Conservation (phyloP, 2,329 filamentous ascomycete genomes). For the Gaeumannomyces tritici region DNA sequence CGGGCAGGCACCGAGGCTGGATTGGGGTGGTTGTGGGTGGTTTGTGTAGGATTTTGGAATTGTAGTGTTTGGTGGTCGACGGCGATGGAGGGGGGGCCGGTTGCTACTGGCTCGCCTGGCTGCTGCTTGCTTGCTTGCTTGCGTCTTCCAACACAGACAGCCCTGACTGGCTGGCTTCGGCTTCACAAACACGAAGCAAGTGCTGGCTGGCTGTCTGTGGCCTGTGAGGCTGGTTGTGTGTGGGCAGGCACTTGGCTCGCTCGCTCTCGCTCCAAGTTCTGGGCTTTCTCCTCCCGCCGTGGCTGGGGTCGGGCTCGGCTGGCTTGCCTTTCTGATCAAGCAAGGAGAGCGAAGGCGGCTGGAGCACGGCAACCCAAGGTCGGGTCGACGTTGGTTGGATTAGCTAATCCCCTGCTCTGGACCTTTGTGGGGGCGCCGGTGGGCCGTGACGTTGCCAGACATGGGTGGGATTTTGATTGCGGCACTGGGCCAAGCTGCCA, state of each 20-base stretch:
- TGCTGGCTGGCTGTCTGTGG: neutral
- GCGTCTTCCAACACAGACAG: neutral
- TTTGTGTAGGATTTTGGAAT: too few species aligned
- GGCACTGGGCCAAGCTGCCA: neutral
- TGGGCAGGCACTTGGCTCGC: neutral
- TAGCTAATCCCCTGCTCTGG: neutral
- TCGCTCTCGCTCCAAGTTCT: neutral
- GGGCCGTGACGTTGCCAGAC: neutral
- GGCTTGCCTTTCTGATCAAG: neutral
- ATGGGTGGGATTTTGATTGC: neutral
- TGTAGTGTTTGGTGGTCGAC: neutral
- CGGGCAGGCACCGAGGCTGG: neutral
- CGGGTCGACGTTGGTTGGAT: neutral
- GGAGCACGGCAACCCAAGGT: neutral
- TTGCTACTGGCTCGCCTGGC: neutral
- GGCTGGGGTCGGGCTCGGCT: neutral
- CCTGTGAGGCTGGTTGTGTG: neutral
- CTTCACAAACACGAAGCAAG: neutral
- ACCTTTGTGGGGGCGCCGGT: neutral
- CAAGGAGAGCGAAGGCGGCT: neutral
- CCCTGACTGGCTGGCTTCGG: neutral
- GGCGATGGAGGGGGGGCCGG: too few species aligned
- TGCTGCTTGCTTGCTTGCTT: neutral
- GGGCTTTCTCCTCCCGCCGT: neutral
- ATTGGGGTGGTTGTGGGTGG: too few species aligned